Conservation (phyloP, 2,329 filamentous ascomycete genomes). For the Hymenoscyphus albidus region DNA sequence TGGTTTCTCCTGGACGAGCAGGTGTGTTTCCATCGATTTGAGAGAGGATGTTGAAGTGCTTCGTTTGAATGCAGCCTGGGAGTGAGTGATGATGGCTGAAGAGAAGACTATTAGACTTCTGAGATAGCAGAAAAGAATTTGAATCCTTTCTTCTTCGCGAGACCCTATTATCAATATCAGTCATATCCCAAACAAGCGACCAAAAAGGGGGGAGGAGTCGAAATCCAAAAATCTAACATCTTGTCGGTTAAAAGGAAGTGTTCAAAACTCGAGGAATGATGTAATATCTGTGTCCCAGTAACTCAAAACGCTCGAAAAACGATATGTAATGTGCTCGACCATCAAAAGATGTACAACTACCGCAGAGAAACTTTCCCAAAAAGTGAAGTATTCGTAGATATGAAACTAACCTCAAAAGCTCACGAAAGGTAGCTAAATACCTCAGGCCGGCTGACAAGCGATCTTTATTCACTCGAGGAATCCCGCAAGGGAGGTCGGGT, state of each 20-base stretch:
- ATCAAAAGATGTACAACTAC: not conserved
- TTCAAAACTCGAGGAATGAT: not conserved
- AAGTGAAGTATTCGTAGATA: not conserved
- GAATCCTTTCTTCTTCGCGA: conserved; percentile 15
- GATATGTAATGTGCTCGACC: not conserved
- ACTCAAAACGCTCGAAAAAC: not conserved
- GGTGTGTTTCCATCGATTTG: conserved; percentile 19
- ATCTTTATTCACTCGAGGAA: conserved; percentile 3
- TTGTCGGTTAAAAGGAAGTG: not conserved
- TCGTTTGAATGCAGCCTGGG: conserved; percentile 6
- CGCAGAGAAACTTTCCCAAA: not conserved
- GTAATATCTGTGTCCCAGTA: not conserved
- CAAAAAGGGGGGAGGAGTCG: not conserved
- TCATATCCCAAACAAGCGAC: not conserved
- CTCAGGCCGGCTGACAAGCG: conserved; percentile 2
- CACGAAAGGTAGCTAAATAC: conserved; percentile 1
- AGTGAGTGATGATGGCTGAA: conserved; percentile 20
- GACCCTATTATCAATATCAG: conserved; percentile 4
- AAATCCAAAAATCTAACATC: not conserved
- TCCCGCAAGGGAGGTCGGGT: conserved; percentile 10
- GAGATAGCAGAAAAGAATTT: conserved; percentile 17
- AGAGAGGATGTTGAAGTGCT: conserved; percentile 12
- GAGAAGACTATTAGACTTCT: conserved; percentile 21
- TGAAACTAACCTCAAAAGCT: conserved; percentile 1
- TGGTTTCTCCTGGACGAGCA: conserved; percentile 11